These are phyloP conservation scores for Yamadazyma blattariae DNA, from an alignment of 1,139 yeast genomes.

Conservation along the genomic window DNA sequence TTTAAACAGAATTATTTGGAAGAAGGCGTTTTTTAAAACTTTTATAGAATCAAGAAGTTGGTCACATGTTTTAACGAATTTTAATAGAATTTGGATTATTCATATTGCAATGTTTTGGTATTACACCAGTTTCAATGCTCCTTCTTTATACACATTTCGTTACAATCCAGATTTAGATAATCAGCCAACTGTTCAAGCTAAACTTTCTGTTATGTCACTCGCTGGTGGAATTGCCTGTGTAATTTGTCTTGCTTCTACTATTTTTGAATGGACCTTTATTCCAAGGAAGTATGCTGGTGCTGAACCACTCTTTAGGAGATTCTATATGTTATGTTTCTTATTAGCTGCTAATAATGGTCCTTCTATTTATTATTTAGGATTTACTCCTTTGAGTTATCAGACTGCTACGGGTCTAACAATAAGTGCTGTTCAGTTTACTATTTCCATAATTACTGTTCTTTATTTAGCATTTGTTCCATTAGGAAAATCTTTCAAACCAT, in stretches of 20 bases:
- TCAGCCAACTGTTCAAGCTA: conserved; percentile 46
- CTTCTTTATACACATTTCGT: conserved; percentile 50
- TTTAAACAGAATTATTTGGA: conserved; percentile 48
- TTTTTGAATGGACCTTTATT: conserved; percentile 46
- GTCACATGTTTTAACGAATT: conserved; percentile 55
- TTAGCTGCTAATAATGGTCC: conserved; percentile 37
- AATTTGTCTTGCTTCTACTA: conserved; percentile 40
- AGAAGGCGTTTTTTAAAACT: conserved; percentile 50
- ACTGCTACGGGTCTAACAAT: conserved; percentile 32
- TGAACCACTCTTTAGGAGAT: conserved; percentile 36
- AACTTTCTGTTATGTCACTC: conserved; percentile 46
- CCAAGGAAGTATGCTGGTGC: conserved; percentile 60
- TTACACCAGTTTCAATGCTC: conserved; percentile 52
- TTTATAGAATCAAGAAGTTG: conserved; percentile 58
- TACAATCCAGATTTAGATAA: conserved; percentile 45
- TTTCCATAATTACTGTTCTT: conserved; percentile 39
- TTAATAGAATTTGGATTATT: conserved; percentile 61
- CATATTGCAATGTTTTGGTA: conserved; percentile 62
- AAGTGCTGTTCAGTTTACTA: conserved; percentile 41
- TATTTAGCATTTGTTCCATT: conserved; percentile 49
- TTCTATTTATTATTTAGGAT: conserved; percentile 34
- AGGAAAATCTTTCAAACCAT: conserved; percentile 36
- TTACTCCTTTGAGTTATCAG: conserved; percentile 22
- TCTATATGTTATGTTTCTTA: conserved; percentile 26
- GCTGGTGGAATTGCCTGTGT: conserved; percentile 49